Evolutionary conservation across 441 rosid species (phyloP).

Genomic region (Jatropha multifida): DNA sequence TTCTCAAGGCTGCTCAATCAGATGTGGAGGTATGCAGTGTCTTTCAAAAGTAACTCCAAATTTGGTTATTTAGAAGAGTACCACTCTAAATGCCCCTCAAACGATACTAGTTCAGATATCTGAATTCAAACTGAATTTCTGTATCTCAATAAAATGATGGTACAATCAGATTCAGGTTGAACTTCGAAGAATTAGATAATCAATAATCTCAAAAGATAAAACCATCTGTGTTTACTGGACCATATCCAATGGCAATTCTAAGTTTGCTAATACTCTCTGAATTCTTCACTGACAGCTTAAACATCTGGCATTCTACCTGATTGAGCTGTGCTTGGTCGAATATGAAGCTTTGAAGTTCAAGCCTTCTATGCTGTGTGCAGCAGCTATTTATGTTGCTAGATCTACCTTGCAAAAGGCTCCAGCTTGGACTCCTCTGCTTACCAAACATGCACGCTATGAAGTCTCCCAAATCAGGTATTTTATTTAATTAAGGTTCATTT

Average conservation of each 20-base stretch:
- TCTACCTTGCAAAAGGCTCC: slow-evolving; percentile 67
- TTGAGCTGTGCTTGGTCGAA: slow-evolving; percentile 80
- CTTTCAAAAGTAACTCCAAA: slow-evolving; percentile 11
- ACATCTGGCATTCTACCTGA: slow-evolving; percentile 80
- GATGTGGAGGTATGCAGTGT: slow-evolving; percentile 50
- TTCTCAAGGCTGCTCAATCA: slow-evolving; percentile 89
- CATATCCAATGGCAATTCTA: not conserved
- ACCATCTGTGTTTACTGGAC: not conserved
- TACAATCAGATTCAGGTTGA: not conserved
- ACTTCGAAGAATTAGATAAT: not conserved
- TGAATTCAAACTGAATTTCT: not conserved
- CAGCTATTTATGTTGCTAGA: slow-evolving; percentile 80
- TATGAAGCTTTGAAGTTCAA: slow-evolving; percentile 77
- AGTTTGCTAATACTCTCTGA: not conserved
- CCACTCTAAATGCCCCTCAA: not conserved
- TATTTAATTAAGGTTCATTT: not conserved
- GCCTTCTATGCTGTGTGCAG: slow-evolving; percentile 85
- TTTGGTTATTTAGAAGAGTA: slow-evolving; percentile 1
- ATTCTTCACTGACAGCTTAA: slow-evolving; percentile 56
- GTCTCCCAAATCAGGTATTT: slow-evolving; percentile 64
- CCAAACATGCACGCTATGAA: slow-evolving; percentile 57
- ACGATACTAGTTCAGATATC: not conserved
- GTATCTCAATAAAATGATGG: not conserved
- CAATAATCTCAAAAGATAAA: not conserved
- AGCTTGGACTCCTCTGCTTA: slow-evolving; percentile 71